Conservation (phyloP, 768 basidiomycete species). For the Sutorius australiensis region DNA sequence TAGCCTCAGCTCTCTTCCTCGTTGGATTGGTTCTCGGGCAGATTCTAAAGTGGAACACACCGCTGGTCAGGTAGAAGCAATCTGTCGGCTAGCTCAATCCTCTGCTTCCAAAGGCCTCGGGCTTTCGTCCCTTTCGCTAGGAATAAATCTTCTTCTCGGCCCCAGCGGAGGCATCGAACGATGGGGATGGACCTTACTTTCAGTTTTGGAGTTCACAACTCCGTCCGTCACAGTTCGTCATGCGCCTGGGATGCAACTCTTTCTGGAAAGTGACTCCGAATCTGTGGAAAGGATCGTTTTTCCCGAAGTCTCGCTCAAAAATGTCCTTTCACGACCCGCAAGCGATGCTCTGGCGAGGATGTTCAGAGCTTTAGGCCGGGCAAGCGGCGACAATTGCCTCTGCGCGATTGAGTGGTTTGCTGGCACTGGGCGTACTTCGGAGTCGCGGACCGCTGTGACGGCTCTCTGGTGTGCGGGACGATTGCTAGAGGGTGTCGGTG, state of each 20-base stretch:
- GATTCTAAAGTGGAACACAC: constrained; percentile 73
- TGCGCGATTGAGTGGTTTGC: constrained; percentile 84
- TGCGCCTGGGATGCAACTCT: constrained; percentile 48
- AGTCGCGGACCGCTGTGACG: constrained; percentile 47
- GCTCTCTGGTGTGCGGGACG: constrained; percentile 84
- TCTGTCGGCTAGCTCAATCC: constrained; percentile 48
- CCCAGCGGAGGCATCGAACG: constrained; percentile 81
- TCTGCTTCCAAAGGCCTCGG: constrained; percentile 16
- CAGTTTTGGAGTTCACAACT: constrained; percentile 69
- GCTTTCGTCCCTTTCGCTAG: constrained; percentile 44
- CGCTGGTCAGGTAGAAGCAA: constrained; percentile 64
- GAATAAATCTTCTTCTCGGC: constrained; percentile 66
- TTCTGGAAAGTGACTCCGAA: constrained; percentile 50
- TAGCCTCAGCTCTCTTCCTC: constrained; percentile 67
- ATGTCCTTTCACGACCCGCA: constrained; percentile 49
- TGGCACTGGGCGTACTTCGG: constrained; percentile 45
- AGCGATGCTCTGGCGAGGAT: constrained; percentile 59
- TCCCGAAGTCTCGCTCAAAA: constrained; percentile 56
- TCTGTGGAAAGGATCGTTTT: constrained; percentile 41
- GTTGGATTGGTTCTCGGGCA: constrained; percentile 62
- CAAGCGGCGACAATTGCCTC: constrained; percentile 64
- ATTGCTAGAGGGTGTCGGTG: constrained; percentile 68
- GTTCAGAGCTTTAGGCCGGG: constrained; percentile 68
- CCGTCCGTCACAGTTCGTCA: constrained; percentile 48
- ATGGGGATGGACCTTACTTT: constrained; percentile 87